Percentiles rank a stretch among this genome's conserved stretches.
These are phyloP conservation scores for Parafenestella ontariensis DNA, from an alignment of 2,329 filamentous ascomycete species.

Conservation along the genomic window DNA sequence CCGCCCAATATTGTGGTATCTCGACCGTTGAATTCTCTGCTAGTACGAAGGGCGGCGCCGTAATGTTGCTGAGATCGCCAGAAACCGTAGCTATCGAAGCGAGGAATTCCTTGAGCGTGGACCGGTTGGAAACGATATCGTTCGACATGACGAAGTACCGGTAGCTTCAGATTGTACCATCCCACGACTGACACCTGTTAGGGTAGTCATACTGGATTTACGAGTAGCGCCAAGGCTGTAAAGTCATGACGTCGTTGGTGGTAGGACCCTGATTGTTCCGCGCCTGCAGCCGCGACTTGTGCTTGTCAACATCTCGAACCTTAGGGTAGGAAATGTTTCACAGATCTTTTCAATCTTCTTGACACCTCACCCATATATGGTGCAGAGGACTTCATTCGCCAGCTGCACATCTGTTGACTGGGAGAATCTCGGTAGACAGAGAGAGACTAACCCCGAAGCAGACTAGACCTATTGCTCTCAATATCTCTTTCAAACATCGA, in stretches of 20 bases:
- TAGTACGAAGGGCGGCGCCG: conserved; percentile 56
- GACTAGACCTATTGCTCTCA: background rate
- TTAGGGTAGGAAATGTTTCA: background rate
- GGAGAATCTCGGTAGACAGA: background rate
- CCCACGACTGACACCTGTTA: background rate
- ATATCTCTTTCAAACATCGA: background rate
- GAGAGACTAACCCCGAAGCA: no score
- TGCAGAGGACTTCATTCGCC: background rate
- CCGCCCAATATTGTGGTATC: conserved; percentile 56
- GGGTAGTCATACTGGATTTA: conserved; percentile 3
- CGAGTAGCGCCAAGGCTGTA: background rate
- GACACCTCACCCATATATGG: background rate
- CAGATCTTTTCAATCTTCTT: background rate
- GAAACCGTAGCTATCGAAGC: conserved; percentile 54
- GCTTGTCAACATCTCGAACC: background rate
- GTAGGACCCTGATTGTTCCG: background rate
- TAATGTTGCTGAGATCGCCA: conserved; percentile 56
- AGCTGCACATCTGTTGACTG: background rate
- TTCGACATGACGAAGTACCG: conserved; percentile 16
- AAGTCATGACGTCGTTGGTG: conserved; percentile 15
- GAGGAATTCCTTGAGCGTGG: conserved; percentile 43
- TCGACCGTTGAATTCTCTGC: conserved; percentile 55
- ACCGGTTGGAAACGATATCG: conserved; percentile 37
- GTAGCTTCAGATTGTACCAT: background rate
- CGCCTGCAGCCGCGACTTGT: background rate